Evolutionary conservation across 495 filamentous ascomycete species (phyloP).

Genomic region (Lophiotrema nucula): DNA sequence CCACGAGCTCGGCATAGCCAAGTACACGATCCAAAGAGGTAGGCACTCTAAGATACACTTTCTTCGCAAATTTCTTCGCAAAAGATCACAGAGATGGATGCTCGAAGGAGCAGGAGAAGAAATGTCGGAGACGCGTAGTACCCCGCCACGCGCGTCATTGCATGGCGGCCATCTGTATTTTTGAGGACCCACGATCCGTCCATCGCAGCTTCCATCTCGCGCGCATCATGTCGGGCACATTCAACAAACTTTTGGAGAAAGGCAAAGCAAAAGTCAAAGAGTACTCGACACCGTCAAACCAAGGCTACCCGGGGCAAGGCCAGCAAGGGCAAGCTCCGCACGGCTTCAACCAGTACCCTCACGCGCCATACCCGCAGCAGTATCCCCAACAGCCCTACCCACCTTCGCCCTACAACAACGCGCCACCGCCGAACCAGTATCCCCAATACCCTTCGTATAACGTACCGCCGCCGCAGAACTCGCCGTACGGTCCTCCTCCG

Average conservation of each 20-base stretch:
- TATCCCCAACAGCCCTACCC: conserved; percentile 3
- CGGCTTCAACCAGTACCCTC: conserved; percentile 1
- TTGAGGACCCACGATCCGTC: too few species aligned
- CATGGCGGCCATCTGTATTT: too few species aligned
- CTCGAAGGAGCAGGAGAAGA: too few species aligned
- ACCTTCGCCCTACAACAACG: neutral
- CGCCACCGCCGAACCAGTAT: neutral
- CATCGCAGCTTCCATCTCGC: neutral
- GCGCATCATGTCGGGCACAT: conserved; percentile 2
- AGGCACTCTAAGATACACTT: too few species aligned
- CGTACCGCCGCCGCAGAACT: conserved; percentile 7
- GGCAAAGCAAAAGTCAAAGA: conserved; percentile 32
- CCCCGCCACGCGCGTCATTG: too few species aligned
- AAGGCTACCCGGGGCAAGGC: conserved; percentile 8
- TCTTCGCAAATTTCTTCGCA: too few species aligned
- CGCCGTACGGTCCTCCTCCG: conserved; percentile 3
- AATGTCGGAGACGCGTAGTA: too few species aligned
- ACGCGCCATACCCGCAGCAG: neutral
- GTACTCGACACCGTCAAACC: conserved; percentile 1
- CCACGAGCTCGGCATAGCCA: too few species aligned
- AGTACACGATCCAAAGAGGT: too few species aligned
- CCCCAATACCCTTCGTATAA: conserved; percentile 2
- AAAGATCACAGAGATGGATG: too few species aligned
- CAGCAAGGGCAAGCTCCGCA: conserved; percentile 1
- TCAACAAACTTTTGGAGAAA: conserved; percentile 28